Evolutionary conservation across 129 eudicot genomes (phyloP).

Genomic region (Helianthus annuus): HanXRQr2.0-SUNRISE NC_035444.2:107850197-107850696

Average conservation of each 20-base stretch:
- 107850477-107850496: background rate
- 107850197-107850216: conserved; percentile 6
- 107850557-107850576: too few species aligned
- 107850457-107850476: background rate
- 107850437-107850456: background rate
- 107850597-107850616: too few species aligned
- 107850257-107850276: conserved; percentile 24
- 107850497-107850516: too few species aligned
- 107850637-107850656: too few species aligned
- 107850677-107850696: too few species aligned
- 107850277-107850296: background rate
- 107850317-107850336: background rate
- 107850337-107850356: background rate
- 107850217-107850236: conserved; percentile 11
- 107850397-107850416: conserved; percentile 3
- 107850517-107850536: too few species aligned
- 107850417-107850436: background rate
- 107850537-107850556: too few species aligned
- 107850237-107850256: conserved; percentile 16
- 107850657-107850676: too few species aligned
- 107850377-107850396: background rate
- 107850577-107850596: too few species aligned
- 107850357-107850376: background rate
- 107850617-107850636: too few species aligned
- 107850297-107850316: background rate